Conservation (phyloP, 2,329 filamentous ascomycete genomes). For the Microthyrium microscopicum region DNA sequence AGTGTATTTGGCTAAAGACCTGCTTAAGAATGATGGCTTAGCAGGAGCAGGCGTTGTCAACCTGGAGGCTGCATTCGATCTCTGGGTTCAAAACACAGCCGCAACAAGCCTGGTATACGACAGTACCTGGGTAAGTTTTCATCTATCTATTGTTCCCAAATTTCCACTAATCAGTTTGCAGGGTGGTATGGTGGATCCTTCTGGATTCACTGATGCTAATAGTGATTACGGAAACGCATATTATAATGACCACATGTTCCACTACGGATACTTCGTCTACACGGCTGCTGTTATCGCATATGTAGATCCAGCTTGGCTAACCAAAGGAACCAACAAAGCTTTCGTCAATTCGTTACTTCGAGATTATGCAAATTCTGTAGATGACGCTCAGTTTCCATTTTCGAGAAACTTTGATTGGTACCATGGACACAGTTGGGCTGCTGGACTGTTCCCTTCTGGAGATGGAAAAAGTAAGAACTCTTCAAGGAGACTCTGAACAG, state of each 20-base stretch:
- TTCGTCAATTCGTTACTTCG: conserved; percentile 75
- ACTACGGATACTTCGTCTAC: conserved; percentile 74
- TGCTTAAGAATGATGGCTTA: conserved; percentile 38
- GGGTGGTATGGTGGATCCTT: conserved; percentile 64
- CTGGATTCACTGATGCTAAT: conserved; percentile 49
- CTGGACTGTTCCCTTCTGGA: conserved; percentile 50
- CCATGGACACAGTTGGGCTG: conserved; percentile 87
- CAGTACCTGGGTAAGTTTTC: conserved; percentile 57
- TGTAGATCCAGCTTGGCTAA: conserved; percentile 59
- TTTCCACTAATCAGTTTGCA: no score
- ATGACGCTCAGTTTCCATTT: conserved; percentile 64
- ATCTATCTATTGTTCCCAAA: conserved; percentile 51
- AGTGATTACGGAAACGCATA: conserved; percentile 81
- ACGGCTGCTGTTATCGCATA: conserved; percentile 68
- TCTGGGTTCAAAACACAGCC: conserved; percentile 29
- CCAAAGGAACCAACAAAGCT: conserved; percentile 43
- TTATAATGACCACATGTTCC: conserved; percentile 50
- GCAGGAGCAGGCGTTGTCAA: conserved; percentile 33
- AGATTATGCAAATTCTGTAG: conserved; percentile 63
- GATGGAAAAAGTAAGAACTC: conserved; percentile 72
- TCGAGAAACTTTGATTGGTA: conserved; percentile 85
- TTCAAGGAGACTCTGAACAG: conserved; percentile 50
- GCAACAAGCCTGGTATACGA: conserved; percentile 36
- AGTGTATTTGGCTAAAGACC: conserved; percentile 30
- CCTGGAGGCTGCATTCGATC: conserved; percentile 28